A percentile compares a stretch with the other conserved stretches of the same genome.
Evolutionary conservation across 192 early-diverging fungal species (phyloP).

Genomic region (Entomortierella chlamydospora): DNA sequence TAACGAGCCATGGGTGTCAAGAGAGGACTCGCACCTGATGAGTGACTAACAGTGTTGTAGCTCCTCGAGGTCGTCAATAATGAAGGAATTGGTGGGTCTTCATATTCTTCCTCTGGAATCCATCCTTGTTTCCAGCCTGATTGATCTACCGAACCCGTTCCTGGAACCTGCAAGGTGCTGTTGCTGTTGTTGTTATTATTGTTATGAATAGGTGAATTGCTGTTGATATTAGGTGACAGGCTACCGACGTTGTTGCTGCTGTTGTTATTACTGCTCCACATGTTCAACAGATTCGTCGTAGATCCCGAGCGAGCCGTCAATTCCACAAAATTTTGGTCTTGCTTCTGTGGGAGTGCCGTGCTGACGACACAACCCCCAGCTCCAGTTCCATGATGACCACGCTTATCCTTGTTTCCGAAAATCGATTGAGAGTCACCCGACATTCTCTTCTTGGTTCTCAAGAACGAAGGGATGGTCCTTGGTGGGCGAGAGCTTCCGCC

Average conservation of each 20-base stretch:
- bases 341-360: constrained; percentile 36
- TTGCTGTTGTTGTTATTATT: constrained; percentile 17
- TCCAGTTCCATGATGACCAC: not conserved
- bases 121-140: constrained; percentile 46
- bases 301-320: constrained; percentile 41
- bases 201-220: not conserved
- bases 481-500: constrained; percentile 14
- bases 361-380: constrained; percentile 50
- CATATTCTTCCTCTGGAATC: constrained; percentile 45
- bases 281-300: constrained; percentile 12
- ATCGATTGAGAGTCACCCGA: constrained; percentile 47
- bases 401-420: constrained; percentile 16
- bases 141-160: not conserved
- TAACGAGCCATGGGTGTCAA: constrained; percentile 42
- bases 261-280: constrained; percentile 16
- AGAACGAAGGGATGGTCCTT: constrained; percentile 32
- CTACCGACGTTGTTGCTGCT: no score
- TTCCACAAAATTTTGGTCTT: constrained; percentile 26
- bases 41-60: constrained; percentile 16
- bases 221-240: no score
- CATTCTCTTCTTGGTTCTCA: constrained; percentile 46
- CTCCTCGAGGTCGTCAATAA: constrained; percentile 36
- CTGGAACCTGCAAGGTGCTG: not conserved
- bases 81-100: constrained; percentile 36
- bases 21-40: constrained; percentile 27